Conservation (phyloP, 1,284 basidiomycete species). For the Cyathus olla region DNA sequence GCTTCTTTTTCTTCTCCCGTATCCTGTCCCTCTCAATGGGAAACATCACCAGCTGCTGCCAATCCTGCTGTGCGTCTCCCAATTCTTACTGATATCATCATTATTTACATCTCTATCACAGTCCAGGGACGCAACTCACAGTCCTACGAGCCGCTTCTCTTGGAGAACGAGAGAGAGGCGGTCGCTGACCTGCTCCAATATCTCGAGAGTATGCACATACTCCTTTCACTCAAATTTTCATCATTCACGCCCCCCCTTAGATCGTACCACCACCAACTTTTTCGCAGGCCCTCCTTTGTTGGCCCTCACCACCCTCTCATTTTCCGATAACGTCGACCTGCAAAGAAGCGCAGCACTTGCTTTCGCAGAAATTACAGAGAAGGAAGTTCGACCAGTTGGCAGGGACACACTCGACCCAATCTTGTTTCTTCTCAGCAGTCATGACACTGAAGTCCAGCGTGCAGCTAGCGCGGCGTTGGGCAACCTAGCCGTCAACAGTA, state of each 20-base stretch:
- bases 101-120: slow-evolving; percentile 39
- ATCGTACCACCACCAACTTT: slow-evolving; percentile 97
- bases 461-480: slow-evolving; percentile 99
- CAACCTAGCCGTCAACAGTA: slow-evolving; percentile 98
- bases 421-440: slow-evolving; percentile 96
- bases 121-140: slow-evolving; percentile 85
- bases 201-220: slow-evolving; percentile 87
- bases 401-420: slow-evolving; percentile 99
- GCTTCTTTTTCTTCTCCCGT: slow-evolving; percentile 1
- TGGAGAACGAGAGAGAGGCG: slow-evolving; percentile 99
- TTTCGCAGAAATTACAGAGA: slow-evolving; percentile 99
- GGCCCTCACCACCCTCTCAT: slow-evolving; percentile 96
- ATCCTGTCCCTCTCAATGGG: slow-evolving; percentile 46
- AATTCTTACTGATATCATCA: slow-evolving; percentile 14
- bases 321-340: slow-evolving; percentile 99
- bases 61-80: slow-evolving; percentile 74
- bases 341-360: slow-evolving; percentile 98
- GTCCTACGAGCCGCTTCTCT: slow-evolving; percentile 91
- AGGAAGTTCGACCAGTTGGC: slow-evolving; percentile 97
- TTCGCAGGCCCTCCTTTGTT: slow-evolving; percentile 93
- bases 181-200: slow-evolving; percentile 98
- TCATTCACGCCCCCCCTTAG: slow-evolving; percentile 53
- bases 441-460: slow-evolving; percentile 99
- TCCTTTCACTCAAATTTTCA: neutral
- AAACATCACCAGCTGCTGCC: slow-evolving; percentile 79